These are phyloP conservation scores for Fusarium hainanense DNA, from an alignment of 2,329 filamentous ascomycete genomes.

Conservation along the genomic window DNA sequence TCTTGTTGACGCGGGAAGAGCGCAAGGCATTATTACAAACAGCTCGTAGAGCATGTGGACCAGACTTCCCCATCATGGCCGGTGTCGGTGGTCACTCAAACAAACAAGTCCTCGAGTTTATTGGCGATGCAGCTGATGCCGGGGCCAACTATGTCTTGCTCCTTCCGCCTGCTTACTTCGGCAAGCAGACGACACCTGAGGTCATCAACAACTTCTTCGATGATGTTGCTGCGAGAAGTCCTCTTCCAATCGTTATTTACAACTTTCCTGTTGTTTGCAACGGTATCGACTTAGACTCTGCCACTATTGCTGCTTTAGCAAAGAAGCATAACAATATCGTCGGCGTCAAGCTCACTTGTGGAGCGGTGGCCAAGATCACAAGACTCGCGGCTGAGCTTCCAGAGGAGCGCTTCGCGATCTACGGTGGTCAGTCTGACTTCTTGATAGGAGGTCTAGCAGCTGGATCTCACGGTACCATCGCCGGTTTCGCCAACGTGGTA, in stretches of 20 bases:
- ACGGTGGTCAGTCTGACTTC: slow-evolving; percentile 80
- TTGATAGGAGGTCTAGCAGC: slow-evolving; percentile 69
- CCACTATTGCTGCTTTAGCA: slow-evolving; percentile 58
- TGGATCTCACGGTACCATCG: slow-evolving; percentile 69
- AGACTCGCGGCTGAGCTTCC: slow-evolving; percentile 65
- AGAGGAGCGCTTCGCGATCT: slow-evolving; percentile 70
- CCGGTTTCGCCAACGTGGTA: slow-evolving; percentile 72
- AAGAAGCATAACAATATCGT: slow-evolving; percentile 65
- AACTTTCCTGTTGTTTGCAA: slow-evolving; percentile 77
- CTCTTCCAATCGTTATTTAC: slow-evolving; percentile 71
- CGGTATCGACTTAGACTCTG: slow-evolving; percentile 75
- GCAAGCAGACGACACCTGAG: slow-evolving; percentile 67
- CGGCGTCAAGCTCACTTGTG: slow-evolving; percentile 77
- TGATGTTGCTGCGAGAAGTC: slow-evolving; percentile 62
- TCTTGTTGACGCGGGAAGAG: slow-evolving; percentile 68
- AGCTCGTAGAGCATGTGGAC: slow-evolving; percentile 80
- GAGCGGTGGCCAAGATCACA: slow-evolving; percentile 76
- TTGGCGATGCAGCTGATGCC: slow-evolving; percentile 68
- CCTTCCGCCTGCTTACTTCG: slow-evolving; percentile 73
- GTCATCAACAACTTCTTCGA: slow-evolving; percentile 71
- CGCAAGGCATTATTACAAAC: slow-evolving; percentile 65
- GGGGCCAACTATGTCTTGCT: slow-evolving; percentile 71
- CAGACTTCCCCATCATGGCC: slow-evolving; percentile 86
- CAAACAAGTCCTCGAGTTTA: slow-evolving; percentile 69
- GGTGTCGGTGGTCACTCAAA: slow-evolving; percentile 74